phyloP scores from a whole-genome alignment of 2,329 filamentous ascomycete genomes.

The Orbilia brochopaga region DNA sequence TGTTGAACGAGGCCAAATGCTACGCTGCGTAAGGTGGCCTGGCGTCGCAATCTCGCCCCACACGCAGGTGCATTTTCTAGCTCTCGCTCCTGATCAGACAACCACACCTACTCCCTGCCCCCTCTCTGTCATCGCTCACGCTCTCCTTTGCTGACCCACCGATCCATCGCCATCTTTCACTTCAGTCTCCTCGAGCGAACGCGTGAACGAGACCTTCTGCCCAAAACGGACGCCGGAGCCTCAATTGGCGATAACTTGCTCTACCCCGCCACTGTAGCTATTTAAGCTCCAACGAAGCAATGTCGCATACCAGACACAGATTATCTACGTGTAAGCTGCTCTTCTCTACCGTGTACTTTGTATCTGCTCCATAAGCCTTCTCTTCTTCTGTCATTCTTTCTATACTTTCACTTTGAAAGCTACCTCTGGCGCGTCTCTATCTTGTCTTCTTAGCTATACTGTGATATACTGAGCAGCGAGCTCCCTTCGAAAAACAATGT shows the following conservation, averaged over 20 bases:
- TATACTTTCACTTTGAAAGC: not conserved
- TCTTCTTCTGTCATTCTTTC: not conserved
- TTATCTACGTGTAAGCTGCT: constrained; percentile 30
- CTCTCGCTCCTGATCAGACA: no score
- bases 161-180: not conserved
- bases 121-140: not conserved
- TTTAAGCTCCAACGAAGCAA: constrained; percentile 30
- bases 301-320: constrained; percentile 10
- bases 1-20: not conserved
- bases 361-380: not conserved
- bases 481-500: not conserved
- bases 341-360: not conserved
- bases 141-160: no score
- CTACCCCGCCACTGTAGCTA: constrained; percentile 5
- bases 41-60: constrained; percentile 3
- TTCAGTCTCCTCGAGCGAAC: not conserved
- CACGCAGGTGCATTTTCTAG: not conserved
- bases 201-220: not conserved
- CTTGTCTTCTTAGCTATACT: no score
- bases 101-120: no score
- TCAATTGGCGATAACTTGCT: constrained; percentile 45
- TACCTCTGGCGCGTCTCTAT: not conserved
- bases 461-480: no score
- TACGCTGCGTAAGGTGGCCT: not conserved
- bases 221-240: constrained; percentile 6